A percentile compares a stretch with the other conserved stretches of the same genome.
Conservation (phyloP, 306 rosid species). For the Crotalaria pallida region DNA sequence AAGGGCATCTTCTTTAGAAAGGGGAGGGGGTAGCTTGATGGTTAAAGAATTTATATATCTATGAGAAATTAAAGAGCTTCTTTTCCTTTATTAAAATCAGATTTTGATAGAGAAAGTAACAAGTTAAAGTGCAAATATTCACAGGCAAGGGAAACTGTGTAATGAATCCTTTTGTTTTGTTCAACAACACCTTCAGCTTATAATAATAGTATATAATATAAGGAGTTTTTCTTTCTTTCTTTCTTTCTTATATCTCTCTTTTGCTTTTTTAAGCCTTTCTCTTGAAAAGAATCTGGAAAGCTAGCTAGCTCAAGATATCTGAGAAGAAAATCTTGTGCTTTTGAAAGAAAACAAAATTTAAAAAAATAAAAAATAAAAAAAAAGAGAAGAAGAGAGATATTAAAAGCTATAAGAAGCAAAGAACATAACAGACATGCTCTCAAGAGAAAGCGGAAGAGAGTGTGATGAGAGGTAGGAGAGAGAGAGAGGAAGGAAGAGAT, state of each 20-base stretch:
- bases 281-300: constrained; percentile 38
- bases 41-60: constrained; percentile 9
- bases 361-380: not conserved
- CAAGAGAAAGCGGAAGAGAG: constrained; percentile 27
- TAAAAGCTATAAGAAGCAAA: constrained; percentile 9
- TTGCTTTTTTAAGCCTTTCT: constrained; percentile 26
- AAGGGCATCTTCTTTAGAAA: constrained; percentile 75
- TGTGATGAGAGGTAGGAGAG: constrained; percentile 8
- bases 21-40: not conserved
- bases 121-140: constrained; percentile 33
- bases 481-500: constrained; percentile 12
- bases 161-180: constrained; percentile 3
- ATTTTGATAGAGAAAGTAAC: constrained; percentile 6
- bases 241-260: not conserved
- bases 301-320: constrained; percentile 28
- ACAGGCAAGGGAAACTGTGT: constrained; percentile 10
- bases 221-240: not conserved
- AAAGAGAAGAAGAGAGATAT: not conserved
- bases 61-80: not conserved
- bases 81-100: constrained; percentile 25
- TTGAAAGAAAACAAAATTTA: not conserved
- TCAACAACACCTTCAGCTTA: not conserved
- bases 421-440: constrained; percentile 42
- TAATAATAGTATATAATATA: too few relatives aligned
- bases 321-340: constrained; percentile 23